Conservation (phyloP, 2,329 filamentous ascomycete species). For the Diaporthe citriasiana region DNA sequence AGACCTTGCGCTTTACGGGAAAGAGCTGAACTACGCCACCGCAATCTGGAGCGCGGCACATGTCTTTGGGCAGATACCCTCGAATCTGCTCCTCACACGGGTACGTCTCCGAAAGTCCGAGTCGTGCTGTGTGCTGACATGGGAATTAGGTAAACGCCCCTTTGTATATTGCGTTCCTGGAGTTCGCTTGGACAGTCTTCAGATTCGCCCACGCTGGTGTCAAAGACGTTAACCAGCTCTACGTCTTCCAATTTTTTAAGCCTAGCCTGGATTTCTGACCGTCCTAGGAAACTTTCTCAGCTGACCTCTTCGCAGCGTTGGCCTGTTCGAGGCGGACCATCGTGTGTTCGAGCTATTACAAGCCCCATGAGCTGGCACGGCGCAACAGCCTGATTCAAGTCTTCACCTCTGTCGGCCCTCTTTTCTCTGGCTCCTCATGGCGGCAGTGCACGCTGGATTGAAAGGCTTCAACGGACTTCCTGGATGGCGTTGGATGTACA, state of each 20-base stretch:
- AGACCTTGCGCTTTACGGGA: constrained; percentile 50
- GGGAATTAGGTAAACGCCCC: not conserved
- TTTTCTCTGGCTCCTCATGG: constrained; percentile 45
- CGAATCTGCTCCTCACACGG: constrained; percentile 45
- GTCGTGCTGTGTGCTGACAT: not conserved
- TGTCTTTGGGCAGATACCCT: constrained; percentile 50
- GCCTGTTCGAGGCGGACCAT: constrained; percentile 50
- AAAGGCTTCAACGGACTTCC: not conserved
- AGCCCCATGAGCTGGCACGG: constrained; percentile 49
- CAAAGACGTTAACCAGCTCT: not conserved
- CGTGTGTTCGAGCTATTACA: constrained; percentile 50
- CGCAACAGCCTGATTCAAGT: constrained; percentile 50
- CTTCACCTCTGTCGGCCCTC: constrained; percentile 47
- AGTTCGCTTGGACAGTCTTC: constrained; percentile 16
- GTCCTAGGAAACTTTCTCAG: not conserved
- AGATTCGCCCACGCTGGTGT: constrained; percentile 13
- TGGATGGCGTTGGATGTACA: constrained; percentile 24
- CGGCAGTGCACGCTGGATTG: not conserved
- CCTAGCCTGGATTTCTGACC: not conserved
- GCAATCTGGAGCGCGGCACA: constrained; percentile 51
- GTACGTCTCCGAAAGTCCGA: not conserved
- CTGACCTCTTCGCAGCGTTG: constrained; percentile 44
- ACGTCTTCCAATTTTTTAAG: constrained; percentile 10
- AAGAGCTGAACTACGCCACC: constrained; percentile 51
- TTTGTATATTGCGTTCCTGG: constrained; percentile 17